phyloP scores from a whole-genome alignment of 805 yeast genomes.

The Alloascoidea hylecoeti region DNA sequence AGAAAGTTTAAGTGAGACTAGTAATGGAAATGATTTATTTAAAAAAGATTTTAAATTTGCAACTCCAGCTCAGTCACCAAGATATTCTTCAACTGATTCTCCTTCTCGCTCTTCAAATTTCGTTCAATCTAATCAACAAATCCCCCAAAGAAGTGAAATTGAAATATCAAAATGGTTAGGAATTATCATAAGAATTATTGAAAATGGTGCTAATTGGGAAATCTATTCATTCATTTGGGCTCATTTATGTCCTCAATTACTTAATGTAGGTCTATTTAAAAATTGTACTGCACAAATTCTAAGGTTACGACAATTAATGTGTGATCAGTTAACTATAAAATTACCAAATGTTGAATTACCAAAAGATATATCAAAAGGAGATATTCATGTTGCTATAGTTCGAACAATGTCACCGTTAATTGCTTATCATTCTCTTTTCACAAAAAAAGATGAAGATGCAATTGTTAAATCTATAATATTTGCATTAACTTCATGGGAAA shows the following conservation, averaged over 20 bases:
- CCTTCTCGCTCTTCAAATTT: constrained; percentile 10
- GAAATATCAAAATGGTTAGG: constrained; percentile 39
- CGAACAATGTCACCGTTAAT: constrained; percentile 47
- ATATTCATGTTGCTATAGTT: constrained; percentile 52
- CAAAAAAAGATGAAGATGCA: constrained; percentile 47
- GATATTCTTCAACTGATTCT: constrained; percentile 7
- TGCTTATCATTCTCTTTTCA: constrained; percentile 40
- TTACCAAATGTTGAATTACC: constrained; percentile 30
- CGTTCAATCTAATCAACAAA: constrained; percentile 10
- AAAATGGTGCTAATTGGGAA: constrained; percentile 53
- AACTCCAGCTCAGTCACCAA: no score
- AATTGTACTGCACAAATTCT: constrained; percentile 24
- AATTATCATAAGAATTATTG: constrained; percentile 32
- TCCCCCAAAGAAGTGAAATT: constrained; percentile 12
- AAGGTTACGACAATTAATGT: constrained; percentile 29
- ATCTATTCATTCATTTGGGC: constrained; percentile 50
- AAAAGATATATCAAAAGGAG: constrained; percentile 32
- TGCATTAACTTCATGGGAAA: constrained; percentile 64
- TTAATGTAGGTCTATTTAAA: constrained; percentile 39
- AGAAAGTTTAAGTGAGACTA: constrained; percentile 1
- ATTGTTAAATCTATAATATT: constrained; percentile 43
- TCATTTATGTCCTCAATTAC: constrained; percentile 57
- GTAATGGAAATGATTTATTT: not conserved
- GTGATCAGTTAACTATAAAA: constrained; percentile 43
- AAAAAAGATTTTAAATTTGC: not conserved